Evolutionary conservation across 345 rosid genomes (phyloP), one percentile per base, ranked within the genome.

Genomic region (Citrus mangshanensis): DNA sequence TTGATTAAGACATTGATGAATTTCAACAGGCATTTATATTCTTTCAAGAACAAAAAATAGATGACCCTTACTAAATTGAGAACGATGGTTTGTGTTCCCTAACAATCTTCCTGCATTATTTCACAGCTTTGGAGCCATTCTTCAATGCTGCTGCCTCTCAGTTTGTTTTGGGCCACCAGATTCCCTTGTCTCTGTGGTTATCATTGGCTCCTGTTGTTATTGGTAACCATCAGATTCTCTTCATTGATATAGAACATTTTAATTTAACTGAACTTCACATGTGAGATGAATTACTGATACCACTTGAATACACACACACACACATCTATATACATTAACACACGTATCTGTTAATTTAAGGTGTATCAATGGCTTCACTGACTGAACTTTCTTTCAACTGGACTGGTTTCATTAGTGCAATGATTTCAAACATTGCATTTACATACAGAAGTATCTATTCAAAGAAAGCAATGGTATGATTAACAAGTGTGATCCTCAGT

Each of bases 371-470:
- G 88, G 90, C 90, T 60, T 88, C 90, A 28, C 78, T 88, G 69
- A 88, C 90, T 68, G 88, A 88, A 77, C 88, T 88, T 66, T 88
- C 90, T 68, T 88, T 88, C 83, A 88, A 88, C 74, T 88, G 90
- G 90, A 78, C 78, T 42, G 88, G 90, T 65, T 88, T 88, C 79
- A 70, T 84, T 30, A 88, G 90, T 77, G 90, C 90, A 67, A 88
- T 88, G 90, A 79, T 88, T 69, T 85, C 90, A 38, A 88, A 88
- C 79, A 74, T 88, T 32, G 86, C 90, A 67, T 88, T 88, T 66
- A 88, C 90, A 32, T 85, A 85, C 83, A 84, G 90, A 85, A 88
- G 90, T 73, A 84, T 88, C 68, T 88, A 88, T 63, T 85, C 88
- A 3, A 88, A 88, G 82, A 88, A 88, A 82, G 90, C 90, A 55